phyloP scores from a whole-genome alignment of 768 basidiomycete species.

The Candolleomyces eurysporus region DNA sequence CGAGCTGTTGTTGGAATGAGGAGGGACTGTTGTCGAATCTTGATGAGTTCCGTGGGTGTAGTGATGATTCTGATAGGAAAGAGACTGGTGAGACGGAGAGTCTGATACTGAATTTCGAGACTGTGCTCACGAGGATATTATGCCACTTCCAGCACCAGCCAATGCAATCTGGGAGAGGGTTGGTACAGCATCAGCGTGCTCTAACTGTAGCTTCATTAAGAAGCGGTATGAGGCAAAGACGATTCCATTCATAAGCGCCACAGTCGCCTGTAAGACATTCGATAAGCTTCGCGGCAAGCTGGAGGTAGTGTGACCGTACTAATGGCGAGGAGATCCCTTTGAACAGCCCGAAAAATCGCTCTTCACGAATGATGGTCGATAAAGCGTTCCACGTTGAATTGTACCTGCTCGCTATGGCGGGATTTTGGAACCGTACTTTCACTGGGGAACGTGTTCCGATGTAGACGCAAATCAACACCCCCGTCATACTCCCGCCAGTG shows the following conservation, averaged over 20 bases:
- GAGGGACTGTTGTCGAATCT: constrained; percentile 76
- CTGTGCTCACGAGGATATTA: constrained; percentile 69
- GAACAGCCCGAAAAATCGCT: constrained; percentile 64
- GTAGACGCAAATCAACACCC: not conserved
- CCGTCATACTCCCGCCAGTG: not conserved
- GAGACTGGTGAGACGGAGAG: constrained; percentile 1
- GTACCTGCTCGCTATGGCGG: constrained; percentile 54
- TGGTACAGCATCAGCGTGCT: constrained; percentile 45
- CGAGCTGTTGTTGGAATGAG: constrained; percentile 46
- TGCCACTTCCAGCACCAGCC: constrained; percentile 79
- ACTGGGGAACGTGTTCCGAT: constrained; percentile 36
- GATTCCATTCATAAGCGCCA: constrained; percentile 79
- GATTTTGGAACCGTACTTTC: constrained; percentile 80
- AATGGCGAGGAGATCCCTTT: constrained; percentile 81
- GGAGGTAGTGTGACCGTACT: constrained; percentile 32
- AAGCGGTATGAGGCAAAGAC: constrained; percentile 85
- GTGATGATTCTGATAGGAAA: constrained; percentile 45
- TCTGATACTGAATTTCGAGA: not conserved
- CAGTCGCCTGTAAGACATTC: constrained; percentile 47
- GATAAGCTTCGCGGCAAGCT: not conserved
- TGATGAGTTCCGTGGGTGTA: constrained; percentile 84
- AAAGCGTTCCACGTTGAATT: constrained; percentile 65
- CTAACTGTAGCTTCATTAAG: constrained; percentile 66
- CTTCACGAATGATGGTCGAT: constrained; percentile 65
- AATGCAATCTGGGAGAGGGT: constrained; percentile 69